These are phyloP conservation scores for Delonix regia DNA, from an alignment of 306 rosid species.

Conservation along the genomic window DNA sequence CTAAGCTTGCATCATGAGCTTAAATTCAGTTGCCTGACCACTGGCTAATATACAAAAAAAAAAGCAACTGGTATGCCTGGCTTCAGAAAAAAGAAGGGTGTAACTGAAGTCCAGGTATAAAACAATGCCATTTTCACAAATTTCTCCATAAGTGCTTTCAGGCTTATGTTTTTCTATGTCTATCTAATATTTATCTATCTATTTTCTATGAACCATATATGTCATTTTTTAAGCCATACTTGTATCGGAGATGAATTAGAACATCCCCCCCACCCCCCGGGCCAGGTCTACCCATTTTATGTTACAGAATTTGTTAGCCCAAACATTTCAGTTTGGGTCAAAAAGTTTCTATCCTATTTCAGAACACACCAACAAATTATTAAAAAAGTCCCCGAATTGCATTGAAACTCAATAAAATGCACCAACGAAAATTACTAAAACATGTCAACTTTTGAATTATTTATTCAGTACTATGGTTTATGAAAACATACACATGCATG, in stretches of 20 bases:
- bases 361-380: background rate
- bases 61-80: conserved; percentile 51
- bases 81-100: conserved; percentile 55
- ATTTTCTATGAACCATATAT: background rate
- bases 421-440: too few relatives aligned
- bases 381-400: too few relatives aligned
- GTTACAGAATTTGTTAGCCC: background rate
- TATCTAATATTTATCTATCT: conserved; percentile 32
- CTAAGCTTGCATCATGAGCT: conserved; percentile 93
- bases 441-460: background rate
- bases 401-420: too few relatives aligned
- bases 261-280: too few relatives aligned
- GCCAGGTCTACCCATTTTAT: background rate
- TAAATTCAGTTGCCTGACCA: conserved; percentile 65
- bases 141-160: conserved; percentile 16
- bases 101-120: conserved; percentile 50
- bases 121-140: conserved; percentile 33
- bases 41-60: conserved; percentile 44
- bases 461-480: background rate
- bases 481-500: too few relatives aligned
- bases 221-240: background rate
- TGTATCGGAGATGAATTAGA: background rate
- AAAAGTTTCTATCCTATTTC: background rate
- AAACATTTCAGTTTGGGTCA: background rate
- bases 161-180: background rate